Conservation (phyloP, 495 filamentous ascomycete species). For the Podospora pseudoanserina region DNA sequence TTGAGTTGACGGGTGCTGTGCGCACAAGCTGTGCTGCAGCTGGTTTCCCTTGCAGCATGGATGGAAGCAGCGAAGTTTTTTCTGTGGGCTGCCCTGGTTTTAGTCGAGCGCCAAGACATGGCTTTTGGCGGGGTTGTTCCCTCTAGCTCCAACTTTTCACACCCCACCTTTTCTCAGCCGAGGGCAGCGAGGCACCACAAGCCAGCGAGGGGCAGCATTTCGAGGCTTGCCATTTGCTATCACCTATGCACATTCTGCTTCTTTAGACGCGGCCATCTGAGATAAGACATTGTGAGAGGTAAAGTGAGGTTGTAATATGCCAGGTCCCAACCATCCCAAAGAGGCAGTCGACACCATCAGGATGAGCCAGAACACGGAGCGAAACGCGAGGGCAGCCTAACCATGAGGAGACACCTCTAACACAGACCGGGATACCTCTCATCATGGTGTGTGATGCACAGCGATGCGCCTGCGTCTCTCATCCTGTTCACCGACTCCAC, state of each 20-base stretch:
- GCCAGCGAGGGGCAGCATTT: background rate
- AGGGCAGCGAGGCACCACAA: background rate
- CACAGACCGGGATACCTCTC: slow-evolving; percentile 13
- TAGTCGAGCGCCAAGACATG: background rate
- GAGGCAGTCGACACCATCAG: slow-evolving; percentile 1
- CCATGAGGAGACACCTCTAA: background rate
- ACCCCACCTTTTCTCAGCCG: slow-evolving; percentile 7
- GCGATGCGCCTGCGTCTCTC: slow-evolving; percentile 1
- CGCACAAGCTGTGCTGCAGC: background rate
- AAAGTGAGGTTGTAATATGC: background rate
- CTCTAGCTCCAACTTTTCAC: slow-evolving; percentile 1
- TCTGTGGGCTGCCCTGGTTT: slow-evolving; percentile 3
- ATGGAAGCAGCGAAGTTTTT: slow-evolving; percentile 4
- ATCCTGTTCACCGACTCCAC: slow-evolving; percentile 30
- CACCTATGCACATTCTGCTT: background rate
- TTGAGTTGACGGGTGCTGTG: background rate
- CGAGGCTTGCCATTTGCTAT: background rate
- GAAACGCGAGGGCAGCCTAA: background rate
- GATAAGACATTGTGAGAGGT: slow-evolving; percentile 2
- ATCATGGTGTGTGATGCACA: background rate
- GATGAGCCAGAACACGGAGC: slow-evolving; percentile 1
- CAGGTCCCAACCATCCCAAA: slow-evolving; percentile 6
- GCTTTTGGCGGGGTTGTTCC: slow-evolving; percentile 9
- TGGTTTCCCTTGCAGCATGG: slow-evolving; percentile 2
- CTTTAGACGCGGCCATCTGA: background rate